Evolutionary conservation across 169 alveolate genomes (phyloP).

Genomic region (Plasmodium gaboni): DNA sequence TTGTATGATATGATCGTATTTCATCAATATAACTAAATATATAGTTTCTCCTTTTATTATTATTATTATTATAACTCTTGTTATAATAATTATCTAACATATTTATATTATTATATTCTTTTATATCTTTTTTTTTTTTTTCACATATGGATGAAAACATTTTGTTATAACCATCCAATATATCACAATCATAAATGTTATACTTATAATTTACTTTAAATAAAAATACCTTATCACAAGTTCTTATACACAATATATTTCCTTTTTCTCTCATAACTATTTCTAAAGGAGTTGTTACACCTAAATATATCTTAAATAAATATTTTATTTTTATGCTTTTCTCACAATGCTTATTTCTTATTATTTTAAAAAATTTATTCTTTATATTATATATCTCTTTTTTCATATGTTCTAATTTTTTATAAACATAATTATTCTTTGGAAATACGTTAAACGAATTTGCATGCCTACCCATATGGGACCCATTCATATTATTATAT

Average conservation of each 20-base stretch:
- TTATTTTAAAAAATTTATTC: conserved; percentile 19
- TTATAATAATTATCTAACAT: background rate
- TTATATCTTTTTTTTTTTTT: background rate
- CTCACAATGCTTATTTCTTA: background rate
- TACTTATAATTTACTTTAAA: conserved; percentile 50
- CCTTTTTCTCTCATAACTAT: conserved; percentile 72
- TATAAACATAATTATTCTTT: conserved; percentile 22
- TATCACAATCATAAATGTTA: background rate
- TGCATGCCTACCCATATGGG: too few species aligned
- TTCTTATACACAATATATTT: conserved; percentile 43
- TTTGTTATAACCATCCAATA: background rate
- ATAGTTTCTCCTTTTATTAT: background rate
- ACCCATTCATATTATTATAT: too few species aligned
- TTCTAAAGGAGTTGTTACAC: conserved; percentile 54
- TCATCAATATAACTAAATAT: conserved; percentile 45
- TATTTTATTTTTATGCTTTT: conserved; percentile 46
- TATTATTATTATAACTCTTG: background rate
- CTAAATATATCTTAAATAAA: conserved; percentile 65
- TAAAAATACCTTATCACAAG: conserved; percentile 63
- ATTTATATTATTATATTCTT: background rate
- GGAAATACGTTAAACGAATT: background rate
- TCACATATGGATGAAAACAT: background rate
- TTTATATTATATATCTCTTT: conserved; percentile 12
- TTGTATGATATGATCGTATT: conserved; percentile 45
- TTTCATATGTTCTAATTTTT: conserved; percentile 27